Conservation (phyloP, 1,284 basidiomycete genomes). For the Termitomyces sp. region DNA sequence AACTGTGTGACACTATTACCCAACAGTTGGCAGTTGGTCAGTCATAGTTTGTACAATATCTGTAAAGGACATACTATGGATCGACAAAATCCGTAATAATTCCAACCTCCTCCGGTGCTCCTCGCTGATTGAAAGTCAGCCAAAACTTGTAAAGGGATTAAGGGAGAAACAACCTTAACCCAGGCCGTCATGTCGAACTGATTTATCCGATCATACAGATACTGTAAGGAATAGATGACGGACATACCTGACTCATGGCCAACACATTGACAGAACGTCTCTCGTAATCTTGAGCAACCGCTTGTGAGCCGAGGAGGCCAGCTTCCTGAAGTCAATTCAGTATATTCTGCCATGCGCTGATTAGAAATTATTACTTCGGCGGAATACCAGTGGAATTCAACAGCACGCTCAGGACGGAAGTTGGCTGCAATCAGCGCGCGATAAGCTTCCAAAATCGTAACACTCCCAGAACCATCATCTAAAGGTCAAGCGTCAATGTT, state of each 20-base stretch:
- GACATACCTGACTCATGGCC: conserved; percentile 81
- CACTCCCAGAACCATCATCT: conserved; percentile 91
- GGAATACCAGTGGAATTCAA: conserved; percentile 97
- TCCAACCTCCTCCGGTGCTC: conserved; percentile 84
- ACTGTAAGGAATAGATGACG: conserved; percentile 4
- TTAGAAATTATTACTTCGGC: conserved; percentile 58
- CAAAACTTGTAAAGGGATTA: conserved; percentile 1
- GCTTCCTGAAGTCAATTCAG: conserved; percentile 56
- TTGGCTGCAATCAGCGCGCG: conserved; percentile 75
- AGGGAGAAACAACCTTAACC: conserved; percentile 60
- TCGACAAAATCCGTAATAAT: conserved; percentile 89
- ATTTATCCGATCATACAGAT: conserved; percentile 6
- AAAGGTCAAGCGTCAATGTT: conserved; percentile 8
- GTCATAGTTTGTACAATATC: conserved; percentile 9
- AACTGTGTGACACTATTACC: conserved; percentile 65
- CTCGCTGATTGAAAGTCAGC: conserved; percentile 37
- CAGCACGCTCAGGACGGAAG: conserved; percentile 71
- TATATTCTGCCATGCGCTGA: conserved; percentile 4
- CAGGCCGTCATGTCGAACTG: conserved; percentile 96
- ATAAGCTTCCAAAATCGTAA: conserved; percentile 89
- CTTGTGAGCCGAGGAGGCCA: conserved; percentile 93
- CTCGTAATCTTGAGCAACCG: conserved; percentile 80
- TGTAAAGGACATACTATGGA: conserved; percentile 33
- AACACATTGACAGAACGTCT: conserved; percentile 60
- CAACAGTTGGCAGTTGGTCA: not conserved